Base-by-base conservation (phyloP, 1,139 yeast genomes). In the Nakaseomyces uthaithaninus region DNA sequence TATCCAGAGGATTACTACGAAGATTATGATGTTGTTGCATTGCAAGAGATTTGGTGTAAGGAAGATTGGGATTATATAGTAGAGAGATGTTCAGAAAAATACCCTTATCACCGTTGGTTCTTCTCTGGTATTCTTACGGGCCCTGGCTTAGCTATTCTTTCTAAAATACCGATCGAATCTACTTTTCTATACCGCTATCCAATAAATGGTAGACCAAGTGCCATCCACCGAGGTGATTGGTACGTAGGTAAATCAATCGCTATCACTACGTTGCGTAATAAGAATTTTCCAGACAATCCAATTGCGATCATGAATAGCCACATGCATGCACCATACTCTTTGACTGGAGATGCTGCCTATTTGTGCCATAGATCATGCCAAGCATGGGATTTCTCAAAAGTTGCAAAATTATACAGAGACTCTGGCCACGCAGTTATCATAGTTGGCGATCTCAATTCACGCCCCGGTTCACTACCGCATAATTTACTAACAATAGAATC, bases 161-260 rank as follows among this genome's bases (percentile, higher is more conserved):
- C 95, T 8, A 80, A 83, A 52, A 74, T 84, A 50, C 96, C 96
- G 3, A 86, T 91, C 25, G 77, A 72, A 39, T 75, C 79, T 23
- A 77, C 95, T 0, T 83, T 81, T 54, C 63, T 91, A 38, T 82
- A 83, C 55, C 66, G 95, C 33, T 91, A 85, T 57, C 94, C 96
- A 1, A 74, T 91, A 45, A 91, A 89, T 61, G 99, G 99, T 1
- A 69, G 95, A 38, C 94, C 97, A 1, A 77, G 89, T 27, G 98
- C 98, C 0, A 80, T 93, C 47, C 82, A 75, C 65, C 66, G 97
- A 45, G 99, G 99, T 22, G 99, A 91, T 60, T 91, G 96, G 95
- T 85, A 75, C 50, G 99, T 93, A 18, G 99, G 99, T 2, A 91
- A 91, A 59, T 74, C 93, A 18, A 74, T 87, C 16, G 84, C 94